phyloP scores from a whole-genome alignment of 305 asterid genomes.

The Nicotiana rustica region DNA sequence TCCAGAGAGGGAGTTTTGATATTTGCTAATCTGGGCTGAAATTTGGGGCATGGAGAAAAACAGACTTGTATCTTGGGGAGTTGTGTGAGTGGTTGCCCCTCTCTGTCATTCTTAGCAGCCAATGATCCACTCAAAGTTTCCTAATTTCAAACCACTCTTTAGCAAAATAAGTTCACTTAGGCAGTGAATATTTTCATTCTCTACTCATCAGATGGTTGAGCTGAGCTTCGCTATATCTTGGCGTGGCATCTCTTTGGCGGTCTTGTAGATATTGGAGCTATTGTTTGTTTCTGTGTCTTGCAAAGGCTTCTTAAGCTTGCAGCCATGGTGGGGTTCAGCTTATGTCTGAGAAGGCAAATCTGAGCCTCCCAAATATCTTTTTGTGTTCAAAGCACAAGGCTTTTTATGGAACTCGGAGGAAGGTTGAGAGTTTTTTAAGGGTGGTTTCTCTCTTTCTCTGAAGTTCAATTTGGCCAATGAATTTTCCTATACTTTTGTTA shows the following conservation, averaged over 20 bases:
- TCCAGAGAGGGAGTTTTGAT: too few species aligned
- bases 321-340: too few species aligned
- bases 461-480: conserved; percentile 11
- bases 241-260: too few species aligned
- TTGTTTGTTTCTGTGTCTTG: too few species aligned
- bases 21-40: too few species aligned
- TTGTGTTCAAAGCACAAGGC: not conserved
- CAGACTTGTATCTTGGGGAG: not conserved
- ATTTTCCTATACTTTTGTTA: not conserved
- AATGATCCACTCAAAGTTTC: not conserved
- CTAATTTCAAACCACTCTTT: not conserved
- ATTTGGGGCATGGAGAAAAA: too few species aligned
- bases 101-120: not conserved
- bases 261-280: too few species aligned
- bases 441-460: conserved; percentile 23
- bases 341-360: not conserved
- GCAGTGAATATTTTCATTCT: too few species aligned
- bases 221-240: too few species aligned
- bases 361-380: conserved; percentile 3
- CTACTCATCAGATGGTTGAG: too few species aligned
- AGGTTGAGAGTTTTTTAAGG: not conserved
- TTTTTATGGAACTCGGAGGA: conserved; percentile 2
- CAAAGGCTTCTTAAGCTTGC: too few species aligned
- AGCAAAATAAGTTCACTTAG: not conserved
- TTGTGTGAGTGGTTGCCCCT: not conserved